These are phyloP conservation scores for Phytophthora uliginosa DNA, from an alignment of 352 stramenopile species.

Conservation along the genomic window DNA sequence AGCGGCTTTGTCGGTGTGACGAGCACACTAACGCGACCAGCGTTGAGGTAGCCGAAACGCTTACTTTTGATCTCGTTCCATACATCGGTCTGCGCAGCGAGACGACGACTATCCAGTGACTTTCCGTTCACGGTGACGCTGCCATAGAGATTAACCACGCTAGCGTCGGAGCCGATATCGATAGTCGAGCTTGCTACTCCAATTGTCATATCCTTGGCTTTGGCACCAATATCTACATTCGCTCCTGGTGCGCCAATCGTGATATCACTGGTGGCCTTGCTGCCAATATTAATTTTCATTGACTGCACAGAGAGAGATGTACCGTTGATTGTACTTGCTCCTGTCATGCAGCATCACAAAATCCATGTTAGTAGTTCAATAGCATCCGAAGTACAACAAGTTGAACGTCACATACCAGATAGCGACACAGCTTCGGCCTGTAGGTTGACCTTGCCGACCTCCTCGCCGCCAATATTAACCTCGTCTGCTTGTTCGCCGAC, in stretches of 20 bases:
- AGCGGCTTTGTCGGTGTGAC: slow-evolving; percentile 3
- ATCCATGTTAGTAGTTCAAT: background rate
- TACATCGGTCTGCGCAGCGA: slow-evolving; percentile 12
- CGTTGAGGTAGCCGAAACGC: slow-evolving; percentile 49
- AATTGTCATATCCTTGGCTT: slow-evolving; percentile 40
- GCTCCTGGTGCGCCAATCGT: slow-evolving; percentile 40
- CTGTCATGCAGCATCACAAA: slow-evolving; percentile 20
- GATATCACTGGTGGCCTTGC: slow-evolving; percentile 45
- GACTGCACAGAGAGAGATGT: slow-evolving; percentile 34
- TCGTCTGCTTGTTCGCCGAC: slow-evolving; percentile 31
- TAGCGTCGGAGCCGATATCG: slow-evolving; percentile 44
- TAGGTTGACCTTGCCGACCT: slow-evolving; percentile 31
- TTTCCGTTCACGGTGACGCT: slow-evolving; percentile 73
- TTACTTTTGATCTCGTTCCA: slow-evolving; percentile 13
- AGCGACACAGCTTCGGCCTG: slow-evolving; percentile 26
- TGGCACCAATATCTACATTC: slow-evolving; percentile 37
- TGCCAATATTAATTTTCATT: slow-evolving; percentile 40
- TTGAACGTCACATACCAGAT: slow-evolving; percentile 25
- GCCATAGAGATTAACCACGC: slow-evolving; percentile 49
- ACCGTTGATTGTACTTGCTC: slow-evolving; percentile 34
- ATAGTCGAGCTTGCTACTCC: slow-evolving; percentile 40
- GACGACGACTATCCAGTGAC: slow-evolving; percentile 38
- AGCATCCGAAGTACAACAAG: background rate
- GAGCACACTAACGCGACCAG: slow-evolving; percentile 30
- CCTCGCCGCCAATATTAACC: slow-evolving; percentile 33